Conservation (phyloP, 345 rosid species). For the Eucalyptus microcorys region DNA sequence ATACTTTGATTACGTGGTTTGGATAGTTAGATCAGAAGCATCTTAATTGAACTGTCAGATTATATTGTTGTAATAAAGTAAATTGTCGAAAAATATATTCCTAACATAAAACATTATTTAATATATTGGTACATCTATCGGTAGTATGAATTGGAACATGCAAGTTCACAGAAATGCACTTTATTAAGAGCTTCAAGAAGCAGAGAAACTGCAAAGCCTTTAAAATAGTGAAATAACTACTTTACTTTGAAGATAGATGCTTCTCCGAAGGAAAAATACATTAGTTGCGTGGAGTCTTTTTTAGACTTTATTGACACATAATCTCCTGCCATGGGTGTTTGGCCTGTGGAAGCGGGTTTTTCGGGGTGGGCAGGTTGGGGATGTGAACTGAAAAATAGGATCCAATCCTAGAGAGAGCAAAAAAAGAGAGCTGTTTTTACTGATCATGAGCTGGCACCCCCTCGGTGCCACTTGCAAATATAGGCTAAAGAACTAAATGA, state of each 20-base stretch:
- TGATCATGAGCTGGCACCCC: background rate
- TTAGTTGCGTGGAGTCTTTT: background rate
- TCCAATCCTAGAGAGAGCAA: background rate
- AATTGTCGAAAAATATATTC: background rate
- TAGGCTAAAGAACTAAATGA: background rate
- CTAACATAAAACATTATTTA: background rate
- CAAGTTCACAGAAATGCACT: background rate
- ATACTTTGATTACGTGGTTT: background rate
- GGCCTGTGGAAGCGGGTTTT: background rate
- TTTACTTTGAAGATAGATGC: background rate
- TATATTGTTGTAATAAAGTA: background rate
- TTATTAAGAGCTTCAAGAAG: background rate
- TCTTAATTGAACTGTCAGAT: background rate
- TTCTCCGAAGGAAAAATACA: background rate
- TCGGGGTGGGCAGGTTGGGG: background rate
- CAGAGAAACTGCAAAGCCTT: background rate
- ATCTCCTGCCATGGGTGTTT: background rate
- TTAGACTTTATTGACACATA: background rate
- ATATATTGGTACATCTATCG: background rate
- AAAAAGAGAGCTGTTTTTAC: background rate
- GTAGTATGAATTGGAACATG: background rate
- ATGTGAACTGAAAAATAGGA: background rate
- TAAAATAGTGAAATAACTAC: background rate
- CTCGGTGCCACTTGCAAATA: background rate
- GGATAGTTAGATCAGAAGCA: background rate